Percentiles rank a stretch among this genome's conserved stretches.
Conservation (phyloP, 768 basidiomycete species). For the Naganishia vishniacii region DNA sequence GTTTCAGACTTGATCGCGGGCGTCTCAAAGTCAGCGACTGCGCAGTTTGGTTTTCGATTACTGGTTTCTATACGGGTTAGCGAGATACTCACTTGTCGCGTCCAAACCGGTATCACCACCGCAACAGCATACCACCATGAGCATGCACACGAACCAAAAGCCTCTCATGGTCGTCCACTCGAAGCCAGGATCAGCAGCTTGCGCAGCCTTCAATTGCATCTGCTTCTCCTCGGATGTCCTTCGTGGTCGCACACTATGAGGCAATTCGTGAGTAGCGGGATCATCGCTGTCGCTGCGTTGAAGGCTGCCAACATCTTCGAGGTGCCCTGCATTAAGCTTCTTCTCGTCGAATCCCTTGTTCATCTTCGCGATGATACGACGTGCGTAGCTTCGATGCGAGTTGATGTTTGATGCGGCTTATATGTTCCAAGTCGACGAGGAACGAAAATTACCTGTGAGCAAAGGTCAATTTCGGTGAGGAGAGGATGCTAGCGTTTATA, state of each 20-base stretch:
- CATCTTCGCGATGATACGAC: neutral
- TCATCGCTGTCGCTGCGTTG: constrained; percentile 4
- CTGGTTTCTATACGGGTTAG: too few relatives aligned
- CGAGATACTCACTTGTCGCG: constrained; percentile 2
- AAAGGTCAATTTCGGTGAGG: too few relatives aligned
- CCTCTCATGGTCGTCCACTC: neutral
- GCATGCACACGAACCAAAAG: neutral
- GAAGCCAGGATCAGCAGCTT: constrained; percentile 10
- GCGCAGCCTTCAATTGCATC: neutral
- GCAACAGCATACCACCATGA: constrained; percentile 9
- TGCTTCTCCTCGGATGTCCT: constrained; percentile 9
- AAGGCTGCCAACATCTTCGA: neutral
- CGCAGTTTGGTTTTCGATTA: too few relatives aligned
- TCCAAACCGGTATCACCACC: constrained; percentile 16
- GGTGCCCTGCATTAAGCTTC: neutral
- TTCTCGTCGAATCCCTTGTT: neutral
- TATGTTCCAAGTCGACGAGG: too few relatives aligned
- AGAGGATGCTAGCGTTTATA: too few relatives aligned
- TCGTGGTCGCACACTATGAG: neutral
- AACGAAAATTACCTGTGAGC: too few relatives aligned
- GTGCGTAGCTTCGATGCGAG: neutral
- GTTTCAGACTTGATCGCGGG: too few relatives aligned
- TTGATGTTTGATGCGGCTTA: too few relatives aligned
- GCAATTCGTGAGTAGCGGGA: constrained; percentile 1
- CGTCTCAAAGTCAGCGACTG: too few relatives aligned